Base-by-base conservation (phyloP, 148 eudicot species). In the Arctostaphylos glauca region DNA sequence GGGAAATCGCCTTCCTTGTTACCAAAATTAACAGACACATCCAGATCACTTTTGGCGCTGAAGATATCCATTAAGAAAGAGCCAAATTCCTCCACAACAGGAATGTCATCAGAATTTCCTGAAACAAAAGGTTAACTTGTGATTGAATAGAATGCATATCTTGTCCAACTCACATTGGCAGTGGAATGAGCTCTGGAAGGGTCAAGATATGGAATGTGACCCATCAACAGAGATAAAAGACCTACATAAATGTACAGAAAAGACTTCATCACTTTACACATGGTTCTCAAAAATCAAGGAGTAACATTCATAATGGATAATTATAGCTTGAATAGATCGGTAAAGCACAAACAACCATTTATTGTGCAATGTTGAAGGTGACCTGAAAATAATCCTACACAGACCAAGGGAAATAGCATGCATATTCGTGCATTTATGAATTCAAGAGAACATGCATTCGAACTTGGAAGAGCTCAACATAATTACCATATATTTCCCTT, bases 21-120 rank as follows among this genome's bases (percentile, higher is more conserved):
- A 81, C 81, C 76, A 53, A 96, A 94, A 84, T 93, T 96, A 62
- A 96, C 92, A 56, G 99, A 96, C 77, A 96, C 78, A 89, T 96
- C 98, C 5, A 96, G 90, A 87, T 96, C 99, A 84, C 99, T 93
- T 80, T 83, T 84, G 82, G 91, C 25, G 87, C 88, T 86, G 88
- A 96, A 96, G 86, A 94, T 89, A 80, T 92, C 93, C 99, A 96
- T 96, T 48, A 86, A 78, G 81, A 91, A 96, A 59, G 99, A 96
- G 79, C 99, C 99, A 77, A 94, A 94, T 66, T 64, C 92, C 86
- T 86, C 92, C 81, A 96, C 99, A 38, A 88, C 88, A 72, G 97
- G 98, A 85, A 82, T 87, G 14, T 84, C 82, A 18, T 78, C 86
- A 73, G 83, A 74, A 43, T 88, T 75, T 62, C 97, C 99, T 96